A percentile compares a stretch with the other conserved stretches of the same genome.
phyloP scores from a whole-genome alignment of 768 basidiomycete genomes.

The Rhizopogon salebrosus region DNA sequence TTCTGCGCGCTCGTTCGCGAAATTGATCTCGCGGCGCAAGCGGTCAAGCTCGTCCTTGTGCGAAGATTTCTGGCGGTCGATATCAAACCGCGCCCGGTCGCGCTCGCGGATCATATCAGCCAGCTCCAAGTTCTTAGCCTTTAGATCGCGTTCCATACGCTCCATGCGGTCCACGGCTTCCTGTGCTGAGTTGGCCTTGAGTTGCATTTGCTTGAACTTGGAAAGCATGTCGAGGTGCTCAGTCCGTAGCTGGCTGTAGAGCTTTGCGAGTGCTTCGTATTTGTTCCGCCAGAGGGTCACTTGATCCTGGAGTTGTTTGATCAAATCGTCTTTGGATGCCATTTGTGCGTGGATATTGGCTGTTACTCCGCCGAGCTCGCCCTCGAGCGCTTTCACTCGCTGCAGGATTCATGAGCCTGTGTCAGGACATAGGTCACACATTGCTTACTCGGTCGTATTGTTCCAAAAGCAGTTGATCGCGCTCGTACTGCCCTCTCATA shows the following conservation, averaged over 20 bases:
- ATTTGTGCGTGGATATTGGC: conserved; percentile 82
- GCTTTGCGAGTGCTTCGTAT: conserved; percentile 96
- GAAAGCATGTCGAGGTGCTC: conserved; percentile 97
- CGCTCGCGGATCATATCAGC: conserved; percentile 99
- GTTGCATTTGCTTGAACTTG: conserved; percentile 95
- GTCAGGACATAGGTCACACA: not conserved
- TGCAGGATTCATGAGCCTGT: conserved; percentile 26
- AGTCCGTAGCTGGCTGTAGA: conserved; percentile 95
- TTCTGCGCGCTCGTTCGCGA: conserved; percentile 97
- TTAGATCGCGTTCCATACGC: conserved; percentile 96
- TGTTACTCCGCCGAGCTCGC: conserved; percentile 72
- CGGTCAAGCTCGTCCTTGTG: conserved; percentile 96
- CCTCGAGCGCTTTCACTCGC: conserved; percentile 95
- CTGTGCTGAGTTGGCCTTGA: conserved; percentile 97
- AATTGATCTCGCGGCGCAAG: conserved; percentile 83
- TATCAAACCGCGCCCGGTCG: conserved; percentile 91
- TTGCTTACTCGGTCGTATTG: conserved; percentile 83
- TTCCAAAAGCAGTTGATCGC: conserved; percentile 95
- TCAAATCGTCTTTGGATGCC: conserved; percentile 89
- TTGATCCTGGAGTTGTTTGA: conserved; percentile 94
- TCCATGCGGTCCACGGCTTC: conserved; percentile 99
- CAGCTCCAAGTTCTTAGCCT: conserved; percentile 96
- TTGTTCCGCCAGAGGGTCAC: conserved; percentile 97
- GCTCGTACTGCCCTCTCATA: conserved; percentile 95
- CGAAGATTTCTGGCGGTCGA: conserved; percentile 87